Percentiles rank a stretch among this genome's conserved stretches.
Evolutionary conservation across 2,329 filamentous ascomycete species (phyloP).

Genomic region (Corynespora cassiicola): DNA sequence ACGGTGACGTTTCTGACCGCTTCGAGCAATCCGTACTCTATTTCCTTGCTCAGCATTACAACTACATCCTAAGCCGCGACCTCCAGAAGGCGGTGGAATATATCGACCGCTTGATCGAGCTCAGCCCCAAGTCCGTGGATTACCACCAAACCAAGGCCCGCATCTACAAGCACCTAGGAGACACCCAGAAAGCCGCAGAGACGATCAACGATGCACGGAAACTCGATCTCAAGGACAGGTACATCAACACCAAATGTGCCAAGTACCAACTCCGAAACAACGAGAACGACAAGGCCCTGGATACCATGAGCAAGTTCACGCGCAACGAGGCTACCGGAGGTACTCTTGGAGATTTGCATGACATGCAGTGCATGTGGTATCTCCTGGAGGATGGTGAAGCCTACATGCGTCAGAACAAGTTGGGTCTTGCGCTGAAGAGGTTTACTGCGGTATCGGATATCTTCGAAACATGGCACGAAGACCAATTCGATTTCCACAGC

Average conservation of each 20-base stretch:
- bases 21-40: constrained; percentile 85
- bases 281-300: constrained; percentile 82
- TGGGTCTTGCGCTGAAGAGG: constrained; percentile 87
- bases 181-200: constrained; percentile 79
- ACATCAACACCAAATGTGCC: constrained; percentile 97
- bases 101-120: constrained; percentile 81
- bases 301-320: constrained; percentile 93
- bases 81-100: constrained; percentile 81
- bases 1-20: constrained; percentile 59
- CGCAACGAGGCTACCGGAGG: constrained; percentile 87
- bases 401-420: constrained; percentile 80
- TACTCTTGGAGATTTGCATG: constrained; percentile 86
- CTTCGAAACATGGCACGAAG: constrained; percentile 97
- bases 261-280: constrained; percentile 96
- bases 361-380: constrained; percentile 99
- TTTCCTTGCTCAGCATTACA: constrained; percentile 96
- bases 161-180: constrained; percentile 89
- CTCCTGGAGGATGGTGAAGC: constrained; percentile 94
- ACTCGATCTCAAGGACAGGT: constrained; percentile 88
- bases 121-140: constrained; percentile 82
- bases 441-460: constrained; percentile 89
- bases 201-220: constrained; percentile 87
- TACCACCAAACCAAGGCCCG: constrained; percentile 95
- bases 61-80: constrained; percentile 87
- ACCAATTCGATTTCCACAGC: constrained; percentile 98